Evolutionary conservation across 179 eudicot genomes (phyloP).

Genomic region (Silene coronaria): DNA sequence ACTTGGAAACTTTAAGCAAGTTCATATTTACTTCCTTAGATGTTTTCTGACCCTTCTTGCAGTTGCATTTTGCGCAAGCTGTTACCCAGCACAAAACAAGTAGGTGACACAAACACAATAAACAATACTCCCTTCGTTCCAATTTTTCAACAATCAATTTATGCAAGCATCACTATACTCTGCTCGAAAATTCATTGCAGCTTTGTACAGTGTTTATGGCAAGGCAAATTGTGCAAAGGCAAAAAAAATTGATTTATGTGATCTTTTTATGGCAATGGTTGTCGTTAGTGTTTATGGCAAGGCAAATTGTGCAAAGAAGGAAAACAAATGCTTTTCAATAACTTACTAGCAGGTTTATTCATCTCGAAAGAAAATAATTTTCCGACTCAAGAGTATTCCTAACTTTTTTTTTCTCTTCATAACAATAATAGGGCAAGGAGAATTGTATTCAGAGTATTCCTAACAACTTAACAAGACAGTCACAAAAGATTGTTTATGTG

Average conservation of each 20-base stretch:
- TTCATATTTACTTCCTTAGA: conserved; percentile 74
- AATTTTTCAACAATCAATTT: too few relatives aligned
- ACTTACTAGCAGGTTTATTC: conserved; percentile 88
- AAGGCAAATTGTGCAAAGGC: too few relatives aligned
- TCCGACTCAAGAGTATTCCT: conserved; percentile 74
- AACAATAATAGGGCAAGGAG: too few relatives aligned
- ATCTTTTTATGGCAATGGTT: too few relatives aligned
- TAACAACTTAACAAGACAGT: too few relatives aligned
- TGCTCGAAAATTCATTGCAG: background rate
- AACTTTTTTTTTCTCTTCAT: conserved; percentile 72
- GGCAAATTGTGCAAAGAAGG: too few relatives aligned
- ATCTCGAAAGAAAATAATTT: conserved; percentile 75
- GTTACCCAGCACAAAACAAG: conserved; percentile 50
- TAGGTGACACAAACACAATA: background rate
- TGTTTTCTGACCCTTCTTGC: conserved; percentile 83
- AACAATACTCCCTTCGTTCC: too few relatives aligned
- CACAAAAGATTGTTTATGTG: too few relatives aligned
- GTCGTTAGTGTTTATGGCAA: background rate
- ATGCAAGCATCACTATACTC: conserved; percentile 3
- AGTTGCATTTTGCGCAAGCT: conserved; percentile 85
- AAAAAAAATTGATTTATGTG: too few relatives aligned
- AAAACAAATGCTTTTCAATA: background rate
- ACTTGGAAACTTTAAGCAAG: conserved; percentile 72
- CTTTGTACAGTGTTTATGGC: background rate
- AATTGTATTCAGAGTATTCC: too few relatives aligned